Conservation (phyloP, 257 asterid species). For the Solanum arcanum region DNA sequence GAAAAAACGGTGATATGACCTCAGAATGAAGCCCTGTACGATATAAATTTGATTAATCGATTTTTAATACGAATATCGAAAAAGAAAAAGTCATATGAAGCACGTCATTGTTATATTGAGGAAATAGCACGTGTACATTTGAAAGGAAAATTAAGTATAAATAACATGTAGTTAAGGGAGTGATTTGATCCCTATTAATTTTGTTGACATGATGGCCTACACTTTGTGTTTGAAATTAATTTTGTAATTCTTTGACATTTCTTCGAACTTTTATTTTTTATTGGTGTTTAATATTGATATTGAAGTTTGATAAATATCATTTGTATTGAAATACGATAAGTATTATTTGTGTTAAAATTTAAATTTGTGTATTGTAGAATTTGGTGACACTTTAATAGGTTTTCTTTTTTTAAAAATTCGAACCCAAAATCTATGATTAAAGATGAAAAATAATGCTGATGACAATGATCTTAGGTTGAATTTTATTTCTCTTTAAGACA, state of each 20-base stretch:
- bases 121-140: background rate
- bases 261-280: too few species aligned
- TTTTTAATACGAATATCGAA: accelerated
- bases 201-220: background rate
- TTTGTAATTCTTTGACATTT: background rate
- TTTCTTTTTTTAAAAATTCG: too few species aligned
- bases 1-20: too few species aligned
- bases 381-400: too few species aligned
- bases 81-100: background rate
- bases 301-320: too few species aligned
- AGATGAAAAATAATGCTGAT: background rate
- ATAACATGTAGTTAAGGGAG: background rate
- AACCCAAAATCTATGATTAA: too few species aligned
- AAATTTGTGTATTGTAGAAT: too few species aligned
- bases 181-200: background rate
- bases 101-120: background rate
- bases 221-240: background rate
- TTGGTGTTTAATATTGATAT: too few species aligned
- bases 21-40: too few species aligned
- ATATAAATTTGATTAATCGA: too few species aligned
- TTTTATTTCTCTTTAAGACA: background rate
- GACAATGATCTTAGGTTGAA: background rate
- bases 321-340: too few species aligned
- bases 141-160: background rate
- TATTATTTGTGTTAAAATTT: too few species aligned